Evolutionary conservation across 2,329 filamentous ascomycete species (phyloP), one percentile per base, ranked within the genome.

Genomic region (Apiospora koreana): DNA sequence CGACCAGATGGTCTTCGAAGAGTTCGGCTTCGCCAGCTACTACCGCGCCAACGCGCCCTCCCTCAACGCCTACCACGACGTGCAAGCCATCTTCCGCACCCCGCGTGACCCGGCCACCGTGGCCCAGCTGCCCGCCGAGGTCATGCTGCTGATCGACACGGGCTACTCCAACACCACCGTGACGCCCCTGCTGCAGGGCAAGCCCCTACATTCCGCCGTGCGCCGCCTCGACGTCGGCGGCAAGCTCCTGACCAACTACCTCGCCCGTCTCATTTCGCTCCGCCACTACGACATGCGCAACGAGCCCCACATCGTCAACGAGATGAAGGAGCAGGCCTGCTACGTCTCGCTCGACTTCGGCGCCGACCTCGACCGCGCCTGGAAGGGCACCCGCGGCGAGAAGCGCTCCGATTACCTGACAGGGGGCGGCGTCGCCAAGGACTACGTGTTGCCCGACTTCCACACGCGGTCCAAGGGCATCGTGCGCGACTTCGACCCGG

Each of bases 1-100:
- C 75, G 96, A 99, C 78, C 95, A 99, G 83, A 94, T 99, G 78
- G 89, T 98, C 1, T 98, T 99, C 84, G 96, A 99, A 79, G 95
- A 98, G 79, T 99, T 96, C 83, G 94, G 94, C 2, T 99, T 99
- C 81, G 89, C 92, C 14, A 92, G 93, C 74, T 97, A 97, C 82
- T 92, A 92, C 74, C 89, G 96, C 72, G 91, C 89, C 70, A 84
- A 93, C 73, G 93, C 89, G 0, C 87, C 94, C 7, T 86, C 89
- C 0, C 87, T 97, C 70, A 95, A 95, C 76, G 92, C 94, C 12
- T 97, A 95, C 82, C 92, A 94, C 76, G 92, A 96, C 71, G 84
- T 94, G 25, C 91, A 92, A 77, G 82, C 84, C 68, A 85, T 94
- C 38, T 93, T 94, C 73, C 89, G 87, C 68, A 90, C 90, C 6